Percentiles rank a stretch among this genome's conserved stretches.
Conservation (phyloP, 169 alveolate species). For the Plasmodium sp. region DNA sequence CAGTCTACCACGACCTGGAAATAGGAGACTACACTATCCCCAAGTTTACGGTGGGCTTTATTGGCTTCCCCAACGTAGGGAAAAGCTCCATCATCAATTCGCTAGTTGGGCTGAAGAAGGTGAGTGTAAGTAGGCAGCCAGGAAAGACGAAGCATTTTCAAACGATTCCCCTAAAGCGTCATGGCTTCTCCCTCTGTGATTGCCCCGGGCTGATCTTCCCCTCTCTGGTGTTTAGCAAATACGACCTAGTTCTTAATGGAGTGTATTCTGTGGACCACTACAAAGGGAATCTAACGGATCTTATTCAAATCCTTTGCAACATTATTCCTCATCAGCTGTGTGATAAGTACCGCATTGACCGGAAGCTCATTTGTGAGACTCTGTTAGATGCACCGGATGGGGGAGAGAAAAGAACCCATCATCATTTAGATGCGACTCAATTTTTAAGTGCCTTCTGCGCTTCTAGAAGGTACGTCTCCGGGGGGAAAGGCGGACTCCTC, state of each 20-base stretch:
- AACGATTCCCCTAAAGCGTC: constrained; percentile 87
- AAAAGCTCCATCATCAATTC: constrained; percentile 98
- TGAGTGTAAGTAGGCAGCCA: constrained; percentile 97
- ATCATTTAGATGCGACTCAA: constrained; percentile 85
- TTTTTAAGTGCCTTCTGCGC: constrained; percentile 87
- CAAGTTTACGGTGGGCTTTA: constrained; percentile 93
- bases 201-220: constrained; percentile 98
- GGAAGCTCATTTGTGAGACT: constrained; percentile 46
- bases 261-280: constrained; percentile 97
- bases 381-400: constrained; percentile 55
- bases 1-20: constrained; percentile 51
- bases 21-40: constrained; percentile 52
- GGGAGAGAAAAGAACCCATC: constrained; percentile 77
- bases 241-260: constrained; percentile 97
- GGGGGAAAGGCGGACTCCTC: constrained; percentile 95
- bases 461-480: constrained; percentile 86
- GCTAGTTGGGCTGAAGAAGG: constrained; percentile 93
- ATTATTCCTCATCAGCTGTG: constrained; percentile 92
- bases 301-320: constrained; percentile 95
- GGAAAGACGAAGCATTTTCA: constrained; percentile 99
- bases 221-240: constrained; percentile 95
- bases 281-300: constrained; percentile 91
- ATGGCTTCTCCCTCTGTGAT: constrained; percentile 94
- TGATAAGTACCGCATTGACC: constrained; percentile 73
- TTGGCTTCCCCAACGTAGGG: constrained; percentile 99